Evolutionary conservation across 2,329 filamentous ascomycete genomes (phyloP), one percentile per base, ranked within the genome.

Genomic region (Hypomyces perniciosus): DNA sequence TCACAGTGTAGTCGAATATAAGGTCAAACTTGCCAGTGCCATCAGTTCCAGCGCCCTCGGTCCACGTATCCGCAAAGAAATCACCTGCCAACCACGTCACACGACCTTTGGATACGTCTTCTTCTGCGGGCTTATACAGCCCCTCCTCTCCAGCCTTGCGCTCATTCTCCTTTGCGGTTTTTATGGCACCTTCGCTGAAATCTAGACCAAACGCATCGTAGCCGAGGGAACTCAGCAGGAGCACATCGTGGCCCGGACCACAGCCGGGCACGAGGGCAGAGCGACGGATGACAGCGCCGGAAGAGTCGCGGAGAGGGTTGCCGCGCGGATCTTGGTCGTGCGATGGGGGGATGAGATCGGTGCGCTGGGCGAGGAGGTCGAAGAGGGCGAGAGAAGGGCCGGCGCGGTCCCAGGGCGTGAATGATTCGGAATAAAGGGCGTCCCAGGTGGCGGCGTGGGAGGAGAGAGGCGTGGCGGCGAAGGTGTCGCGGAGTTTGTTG

Each of bases 121-220:
- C 66, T 28, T 65, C 62, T 2, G 69, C 59, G 13, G 67, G 63
- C 63, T 79, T 77, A 31, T 73, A 67, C 8, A 68, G 67, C 46
- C 66, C 68, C 34, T 67, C 62, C n/a, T 66, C 71, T 42, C 67
- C 67, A 35, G 66, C 64, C 27, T 62, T 68, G 31, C 58, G 59
- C 53, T 73, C 66, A 37, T 74, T 75, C 56, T 71, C 67, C 49
- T 68, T 62, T 2, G 80, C 80, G 33, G 70, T 70, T 8, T 73
- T 65, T 7, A 74, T 57, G 3, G 74, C 76, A 10, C 60, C 62
- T 7, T 72, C 61, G 41, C 83, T 84, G 50, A 79, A 77, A 63
- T 95, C 90, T 2, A 95, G 69, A 0, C 88, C 90, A 60, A 81
- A 84, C 1, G 83, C 82, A 67, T 95, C 85, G 64, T 88, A 93